These are phyloP conservation scores for Fraxinus excelsior DNA, from an alignment of 257 asterid genomes.

Conservation along the genomic window DNA sequence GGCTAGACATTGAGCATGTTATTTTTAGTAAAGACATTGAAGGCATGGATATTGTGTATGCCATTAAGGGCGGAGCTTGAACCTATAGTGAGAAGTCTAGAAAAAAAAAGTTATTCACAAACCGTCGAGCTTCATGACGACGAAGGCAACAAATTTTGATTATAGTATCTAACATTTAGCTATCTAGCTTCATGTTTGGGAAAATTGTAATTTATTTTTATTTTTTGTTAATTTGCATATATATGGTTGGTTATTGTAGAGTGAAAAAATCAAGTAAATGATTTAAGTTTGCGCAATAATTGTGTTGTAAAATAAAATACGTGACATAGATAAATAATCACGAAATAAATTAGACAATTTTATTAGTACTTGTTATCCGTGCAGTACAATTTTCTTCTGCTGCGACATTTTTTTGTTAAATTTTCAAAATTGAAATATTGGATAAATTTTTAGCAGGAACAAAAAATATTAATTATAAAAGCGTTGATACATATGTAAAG, in stretches of 20 bases:
- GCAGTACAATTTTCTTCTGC: too few relatives aligned
- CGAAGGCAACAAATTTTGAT: constrained; percentile 22
- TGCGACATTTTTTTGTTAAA: too few relatives aligned
- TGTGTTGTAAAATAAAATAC: too few relatives aligned
- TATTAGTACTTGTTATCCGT: too few relatives aligned
- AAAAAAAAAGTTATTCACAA: constrained; percentile 69
- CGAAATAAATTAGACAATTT: too few relatives aligned
- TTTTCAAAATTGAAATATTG: too few relatives aligned
- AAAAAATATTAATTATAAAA: too few relatives aligned
- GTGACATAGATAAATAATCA: too few relatives aligned
- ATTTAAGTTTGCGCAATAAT: too few relatives aligned
- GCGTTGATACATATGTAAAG: too few relatives aligned
- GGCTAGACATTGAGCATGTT: constrained; percentile 96
- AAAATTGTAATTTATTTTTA: constrained; percentile 12
- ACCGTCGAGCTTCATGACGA: constrained; percentile 34
- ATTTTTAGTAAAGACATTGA: constrained; percentile 85
- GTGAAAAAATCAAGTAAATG: neutral
- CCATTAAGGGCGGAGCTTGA: constrained; percentile 92
- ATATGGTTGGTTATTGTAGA: constrained; percentile 13
- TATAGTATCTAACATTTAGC: constrained; percentile 14
- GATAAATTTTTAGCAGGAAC: too few relatives aligned
- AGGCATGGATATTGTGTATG: constrained; percentile 92
- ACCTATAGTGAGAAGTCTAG: constrained; percentile 94
- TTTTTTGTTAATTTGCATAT: neutral
- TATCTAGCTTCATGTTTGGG: constrained; percentile 1